These are phyloP conservation scores for Globisporangium okanoganense DNA, from an alignment of 352 stramenopile genomes.

Conservation along the genomic window DNA sequence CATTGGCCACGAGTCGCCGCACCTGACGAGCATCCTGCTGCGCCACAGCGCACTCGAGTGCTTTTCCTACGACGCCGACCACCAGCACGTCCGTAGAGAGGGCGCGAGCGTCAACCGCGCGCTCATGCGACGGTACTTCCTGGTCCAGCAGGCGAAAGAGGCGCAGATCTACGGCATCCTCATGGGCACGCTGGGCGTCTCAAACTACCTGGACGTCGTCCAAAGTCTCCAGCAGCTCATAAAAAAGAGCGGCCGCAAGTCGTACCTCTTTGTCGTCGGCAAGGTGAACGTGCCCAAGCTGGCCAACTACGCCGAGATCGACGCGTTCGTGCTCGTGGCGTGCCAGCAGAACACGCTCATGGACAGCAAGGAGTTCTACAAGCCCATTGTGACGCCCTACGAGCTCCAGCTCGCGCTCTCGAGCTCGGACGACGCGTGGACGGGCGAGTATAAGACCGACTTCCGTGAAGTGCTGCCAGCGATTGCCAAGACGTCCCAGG, in stretches of 20 bases:
- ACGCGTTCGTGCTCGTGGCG: slow-evolving; percentile 95
- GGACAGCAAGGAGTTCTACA: slow-evolving; percentile 90
- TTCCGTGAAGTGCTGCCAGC: slow-evolving; percentile 77
- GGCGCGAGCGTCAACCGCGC: slow-evolving; percentile 61
- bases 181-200: slow-evolving; percentile 92
- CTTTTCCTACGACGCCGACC: slow-evolving; percentile 68
- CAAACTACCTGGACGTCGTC: slow-evolving; percentile 91
- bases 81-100: slow-evolving; percentile 41
- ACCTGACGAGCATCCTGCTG: slow-evolving; percentile 82
- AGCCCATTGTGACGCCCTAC: slow-evolving; percentile 91
- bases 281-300: slow-evolving; percentile 98
- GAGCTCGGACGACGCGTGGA: slow-evolving; percentile 85
- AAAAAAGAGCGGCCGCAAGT: slow-evolving; percentile 88
- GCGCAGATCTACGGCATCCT: slow-evolving; percentile 95
- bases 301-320: slow-evolving; percentile 97
- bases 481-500: slow-evolving; percentile 33
- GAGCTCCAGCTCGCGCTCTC: slow-evolving; percentile 95
- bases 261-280: slow-evolving; percentile 96
- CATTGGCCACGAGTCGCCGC: slow-evolving; percentile 67
- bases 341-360: slow-evolving; percentile 95
- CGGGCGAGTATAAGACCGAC: slow-evolving; percentile 77
- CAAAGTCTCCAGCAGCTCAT: slow-evolving; percentile 86
- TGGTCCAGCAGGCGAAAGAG: slow-evolving; percentile 93
- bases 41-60: slow-evolving; percentile 65
- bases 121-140: slow-evolving; percentile 65